Evolutionary conservation across 352 stramenopile species (phyloP), one percentile per base, ranked within the genome.

Genomic region (Pythium diclinum): DNA sequence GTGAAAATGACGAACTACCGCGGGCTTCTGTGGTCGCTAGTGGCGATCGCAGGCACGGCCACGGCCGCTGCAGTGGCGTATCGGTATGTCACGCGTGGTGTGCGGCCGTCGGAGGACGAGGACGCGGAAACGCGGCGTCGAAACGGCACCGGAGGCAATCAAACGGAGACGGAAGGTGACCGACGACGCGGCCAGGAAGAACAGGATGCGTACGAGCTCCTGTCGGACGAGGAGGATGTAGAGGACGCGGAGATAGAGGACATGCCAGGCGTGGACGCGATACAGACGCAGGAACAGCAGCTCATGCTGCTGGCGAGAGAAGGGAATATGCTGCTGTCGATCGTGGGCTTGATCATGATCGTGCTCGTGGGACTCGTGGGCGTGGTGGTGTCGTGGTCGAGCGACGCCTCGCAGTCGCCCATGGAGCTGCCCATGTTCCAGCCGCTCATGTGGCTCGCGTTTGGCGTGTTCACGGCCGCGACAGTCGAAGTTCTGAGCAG

Each of bases 371-470:
- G 66, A 13, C 30, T 77, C 46, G 83, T 92, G 28, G 86, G 81
- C 34, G 65, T 87, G 30, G 59, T 88, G 11, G 63, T 92, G 13
- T 62, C 75, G 33, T 90, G 79, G 81, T 78, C 72, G 34, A 87
- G 66, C 44, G 79, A 88, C 11, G 63, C 83, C n/a, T 33, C 52
- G 3, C 19, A 54, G 51, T 79, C 74, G 30, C 69, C 81, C 0
- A 36, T 75, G 23, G 75, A 91, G 28, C 63, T 91, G 48, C 81
- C 83, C 14, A 88, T 94, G 80, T 94, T 91, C 58, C 72, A 82
- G 53, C 85, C 85, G 19, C 73, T 94, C 13, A 81, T 92, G 75
- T 92, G 85, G 83, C 78, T 94, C 59, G 81, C 83, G 7, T 67
- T 92, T 17, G 85, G 85, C 36, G 86, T 94, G 62, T 85, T 94